Evolutionary conservation across 306 rosid genomes (phyloP).

Genomic region (Fagus sylvatica): DNA sequence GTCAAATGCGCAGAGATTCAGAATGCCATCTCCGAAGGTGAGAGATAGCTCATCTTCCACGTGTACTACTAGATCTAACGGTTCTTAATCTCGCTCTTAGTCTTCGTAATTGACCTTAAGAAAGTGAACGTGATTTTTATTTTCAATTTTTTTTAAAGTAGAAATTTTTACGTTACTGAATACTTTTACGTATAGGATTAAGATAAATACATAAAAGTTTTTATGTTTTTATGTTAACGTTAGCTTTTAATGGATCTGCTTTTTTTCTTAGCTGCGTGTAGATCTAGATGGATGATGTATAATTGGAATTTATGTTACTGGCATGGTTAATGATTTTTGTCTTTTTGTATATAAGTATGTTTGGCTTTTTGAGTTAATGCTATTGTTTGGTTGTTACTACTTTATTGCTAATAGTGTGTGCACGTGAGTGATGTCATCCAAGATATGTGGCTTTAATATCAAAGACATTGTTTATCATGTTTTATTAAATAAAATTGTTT

Average conservation of each 20-base stretch:
- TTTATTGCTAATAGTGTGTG: conserved; percentile 4
- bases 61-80: conserved; percentile 7
- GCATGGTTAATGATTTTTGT: conserved; percentile 25
- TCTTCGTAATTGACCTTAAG: too few species aligned
- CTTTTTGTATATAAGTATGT: conserved; percentile 8
- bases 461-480: not conserved
- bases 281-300: conserved; percentile 10
- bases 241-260: too few species aligned
- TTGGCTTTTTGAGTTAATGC: not conserved
- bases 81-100: not conserved
- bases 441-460: not conserved
- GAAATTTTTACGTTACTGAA: too few species aligned
- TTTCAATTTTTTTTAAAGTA: too few species aligned
- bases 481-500: not conserved
- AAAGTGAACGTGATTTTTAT: too few species aligned
- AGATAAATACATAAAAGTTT: too few species aligned
- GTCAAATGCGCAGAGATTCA: conserved; percentile 75
- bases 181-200: too few species aligned
- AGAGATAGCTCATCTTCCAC: not conserved
- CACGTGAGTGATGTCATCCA: conserved; percentile 20
- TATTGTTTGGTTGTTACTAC: too few species aligned
- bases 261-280: not conserved
- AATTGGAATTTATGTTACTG: not conserved
- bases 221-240: too few species aligned
- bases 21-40: conserved; percentile 78